A percentile compares a stretch with the other conserved stretches of the same genome.
Conservation (phyloP, 805 yeast genomes). For the Candida pseudofarinosa region DNA sequence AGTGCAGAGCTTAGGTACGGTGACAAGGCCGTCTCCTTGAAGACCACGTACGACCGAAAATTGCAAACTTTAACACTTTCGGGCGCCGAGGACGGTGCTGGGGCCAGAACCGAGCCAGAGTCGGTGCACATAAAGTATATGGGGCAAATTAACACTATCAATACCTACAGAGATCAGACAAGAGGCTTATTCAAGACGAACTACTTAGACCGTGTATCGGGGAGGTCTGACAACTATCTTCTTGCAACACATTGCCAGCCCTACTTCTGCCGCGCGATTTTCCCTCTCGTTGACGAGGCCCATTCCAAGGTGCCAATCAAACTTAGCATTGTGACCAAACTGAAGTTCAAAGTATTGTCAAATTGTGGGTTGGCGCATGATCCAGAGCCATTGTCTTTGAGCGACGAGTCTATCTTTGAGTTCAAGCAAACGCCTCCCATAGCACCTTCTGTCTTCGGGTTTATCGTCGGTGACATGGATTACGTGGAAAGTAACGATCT, state of each 20-base stretch:
- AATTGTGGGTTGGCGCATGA: constrained; percentile 35
- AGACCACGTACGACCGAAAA: constrained; percentile 37
- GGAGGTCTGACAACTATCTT: constrained; percentile 47
- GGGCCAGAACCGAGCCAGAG: constrained; percentile 4
- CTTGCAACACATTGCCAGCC: constrained; percentile 76
- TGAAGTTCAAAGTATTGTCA: constrained; percentile 48
- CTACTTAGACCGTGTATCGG: constrained; percentile 48
- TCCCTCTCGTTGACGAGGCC: constrained; percentile 70
- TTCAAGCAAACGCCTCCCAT: constrained; percentile 58
- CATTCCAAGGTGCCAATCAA: constrained; percentile 48
- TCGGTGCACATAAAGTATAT: constrained; percentile 34
- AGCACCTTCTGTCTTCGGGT: constrained; percentile 62
- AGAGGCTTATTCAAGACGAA: constrained; percentile 67
- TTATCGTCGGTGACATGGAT: constrained; percentile 66
- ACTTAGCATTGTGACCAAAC: constrained; percentile 44
- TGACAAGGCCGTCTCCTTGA: constrained; percentile 11
- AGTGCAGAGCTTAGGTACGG: constrained; percentile 22
- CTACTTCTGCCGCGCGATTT: constrained; percentile 53
- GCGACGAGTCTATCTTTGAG: constrained; percentile 27
- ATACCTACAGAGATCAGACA: constrained; percentile 54
- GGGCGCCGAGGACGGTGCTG: constrained; percentile 11
- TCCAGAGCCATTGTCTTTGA: constrained; percentile 11
- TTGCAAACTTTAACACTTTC: constrained; percentile 31
- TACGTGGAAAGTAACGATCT: constrained; percentile 21
- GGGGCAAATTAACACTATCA: constrained; percentile 49